Evolutionary conservation across 2,329 filamentous ascomycete genomes (phyloP).

Genomic region (Trichophyton simii): DNA sequence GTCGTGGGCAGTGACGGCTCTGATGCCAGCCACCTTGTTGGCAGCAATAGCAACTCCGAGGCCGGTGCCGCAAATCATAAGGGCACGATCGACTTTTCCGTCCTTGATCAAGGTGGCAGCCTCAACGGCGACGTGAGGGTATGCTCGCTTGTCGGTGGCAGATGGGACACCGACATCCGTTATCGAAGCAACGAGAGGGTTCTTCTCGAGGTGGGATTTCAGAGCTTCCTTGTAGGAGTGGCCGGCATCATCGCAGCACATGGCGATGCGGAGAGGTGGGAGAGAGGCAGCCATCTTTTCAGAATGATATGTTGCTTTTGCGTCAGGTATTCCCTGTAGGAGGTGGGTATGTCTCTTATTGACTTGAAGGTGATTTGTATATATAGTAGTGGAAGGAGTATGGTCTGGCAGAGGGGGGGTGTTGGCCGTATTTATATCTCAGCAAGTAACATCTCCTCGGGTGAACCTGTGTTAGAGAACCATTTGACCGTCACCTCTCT

Average conservation of each 20-base stretch:
- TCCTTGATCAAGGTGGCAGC: conserved; percentile 46
- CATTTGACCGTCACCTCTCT: neutral
- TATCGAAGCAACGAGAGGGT: conserved; percentile 54
- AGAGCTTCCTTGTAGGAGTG: conserved; percentile 67
- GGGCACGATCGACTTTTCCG: conserved; percentile 56
- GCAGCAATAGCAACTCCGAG: conserved; percentile 79
- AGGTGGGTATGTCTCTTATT: neutral
- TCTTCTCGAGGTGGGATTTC: conserved; percentile 56
- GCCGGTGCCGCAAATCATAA: conserved; percentile 76
- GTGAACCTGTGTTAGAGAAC: neutral
- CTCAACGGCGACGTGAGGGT: conserved; percentile 64
- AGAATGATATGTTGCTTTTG: neutral
- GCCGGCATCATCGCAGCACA: conserved; percentile 60
- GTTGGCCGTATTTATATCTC: neutral
- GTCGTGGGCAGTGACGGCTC: conserved; percentile 83
- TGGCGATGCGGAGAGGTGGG: conserved; percentile 45
- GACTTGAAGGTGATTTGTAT: neutral
- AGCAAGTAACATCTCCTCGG: neutral
- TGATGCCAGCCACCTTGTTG: conserved; percentile 73
- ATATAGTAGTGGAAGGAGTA: neutral
- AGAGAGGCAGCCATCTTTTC: conserved; percentile 5
- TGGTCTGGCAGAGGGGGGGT: neutral
- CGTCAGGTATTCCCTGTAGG: neutral
- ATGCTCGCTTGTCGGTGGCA: conserved; percentile 61
- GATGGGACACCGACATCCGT: conserved; percentile 61